Percentiles rank a stretch among this genome's conserved stretches.
These are phyloP conservation scores for Bimuria novae-zelandiae DNA, from an alignment of 2,329 filamentous ascomycete genomes.

Conservation along the genomic window DNA sequence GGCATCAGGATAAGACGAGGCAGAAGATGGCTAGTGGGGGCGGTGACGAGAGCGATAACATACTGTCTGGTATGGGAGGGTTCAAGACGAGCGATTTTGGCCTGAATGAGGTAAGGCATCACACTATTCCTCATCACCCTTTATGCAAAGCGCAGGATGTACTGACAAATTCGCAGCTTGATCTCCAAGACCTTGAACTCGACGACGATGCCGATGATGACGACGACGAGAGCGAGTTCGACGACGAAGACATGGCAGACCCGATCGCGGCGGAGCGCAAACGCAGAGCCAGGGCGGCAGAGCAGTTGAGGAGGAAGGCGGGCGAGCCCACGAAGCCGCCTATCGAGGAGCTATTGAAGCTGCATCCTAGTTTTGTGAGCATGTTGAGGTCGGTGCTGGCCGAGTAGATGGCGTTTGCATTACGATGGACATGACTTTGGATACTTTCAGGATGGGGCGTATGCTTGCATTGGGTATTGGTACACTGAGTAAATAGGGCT, in stretches of 20 bases:
- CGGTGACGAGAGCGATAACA: conserved; percentile 52
- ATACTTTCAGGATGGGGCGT: too few species aligned
- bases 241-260: conserved; percentile 78
- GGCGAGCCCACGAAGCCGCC: conserved; percentile 83
- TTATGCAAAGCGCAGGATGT: not conserved
- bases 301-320: conserved; percentile 76
- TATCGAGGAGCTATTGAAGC: conserved; percentile 77
- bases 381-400: conserved; percentile 85
- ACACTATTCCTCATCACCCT: too few species aligned
- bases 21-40: conserved; percentile 98
- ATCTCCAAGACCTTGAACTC: conserved; percentile 83
- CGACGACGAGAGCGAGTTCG: conserved; percentile 54
- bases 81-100: conserved; percentile 90
- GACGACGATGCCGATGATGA: conserved; percentile 65
- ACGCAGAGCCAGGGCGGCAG: conserved; percentile 75
- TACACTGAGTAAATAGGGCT: too few species aligned
- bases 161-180: conserved; percentile 53
- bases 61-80: conserved; percentile 47
- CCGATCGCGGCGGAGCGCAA: conserved; percentile 86
- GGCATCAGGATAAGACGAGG: conserved; percentile 95
- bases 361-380: conserved; percentile 77
- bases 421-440: too few species aligned
- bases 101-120: conserved; percentile 67
- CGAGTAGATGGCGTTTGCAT: conserved; percentile 21
- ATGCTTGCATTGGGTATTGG: not conserved